These are phyloP conservation scores for Podospora anserina DNA, from an alignment of 495 filamentous ascomycete genomes.

Conservation along the genomic window DNA sequence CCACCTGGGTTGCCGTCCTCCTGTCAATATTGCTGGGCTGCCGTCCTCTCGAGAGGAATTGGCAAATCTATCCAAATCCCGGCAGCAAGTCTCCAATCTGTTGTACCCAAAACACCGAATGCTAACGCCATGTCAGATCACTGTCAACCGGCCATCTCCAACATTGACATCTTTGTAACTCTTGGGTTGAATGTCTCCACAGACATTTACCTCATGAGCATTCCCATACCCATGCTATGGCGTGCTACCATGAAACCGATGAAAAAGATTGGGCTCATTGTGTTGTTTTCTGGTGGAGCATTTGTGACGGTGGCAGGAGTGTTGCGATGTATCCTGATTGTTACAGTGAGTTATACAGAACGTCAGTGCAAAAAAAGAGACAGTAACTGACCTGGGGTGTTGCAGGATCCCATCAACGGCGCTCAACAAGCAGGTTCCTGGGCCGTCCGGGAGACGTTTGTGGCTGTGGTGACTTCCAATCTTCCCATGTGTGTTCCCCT, in stretches of 20 bases:
- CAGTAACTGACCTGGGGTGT: neutral
- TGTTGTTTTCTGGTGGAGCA: constrained; percentile 50
- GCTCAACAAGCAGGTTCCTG: constrained; percentile 45
- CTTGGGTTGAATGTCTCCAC: constrained; percentile 49
- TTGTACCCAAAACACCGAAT: neutral
- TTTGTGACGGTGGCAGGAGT: constrained; percentile 50
- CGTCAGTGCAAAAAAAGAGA: too few species aligned
- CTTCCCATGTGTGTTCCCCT: constrained; percentile 53
- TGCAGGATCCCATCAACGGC: constrained; percentile 43
- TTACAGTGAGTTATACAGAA: constrained; percentile 29
- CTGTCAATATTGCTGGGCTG: constrained; percentile 55
- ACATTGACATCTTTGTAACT: constrained; percentile 43
- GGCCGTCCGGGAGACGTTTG: constrained; percentile 52
- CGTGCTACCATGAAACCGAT: constrained; percentile 39
- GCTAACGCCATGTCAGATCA: constrained; percentile 29
- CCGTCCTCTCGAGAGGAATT: constrained; percentile 47
- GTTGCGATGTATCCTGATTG: constrained; percentile 47
- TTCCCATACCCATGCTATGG: constrained; percentile 56
- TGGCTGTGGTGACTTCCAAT: constrained; percentile 52
- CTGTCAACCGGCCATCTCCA: constrained; percentile 51
- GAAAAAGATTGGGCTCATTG: constrained; percentile 48
- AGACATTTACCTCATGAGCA: constrained; percentile 52
- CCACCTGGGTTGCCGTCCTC: constrained; percentile 54
- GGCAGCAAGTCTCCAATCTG: constrained; percentile 39
- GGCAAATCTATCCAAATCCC: constrained; percentile 57